Base-by-base conservation (phyloP, 257 asterid species). In the Galeopsis tetrahit region DNA sequence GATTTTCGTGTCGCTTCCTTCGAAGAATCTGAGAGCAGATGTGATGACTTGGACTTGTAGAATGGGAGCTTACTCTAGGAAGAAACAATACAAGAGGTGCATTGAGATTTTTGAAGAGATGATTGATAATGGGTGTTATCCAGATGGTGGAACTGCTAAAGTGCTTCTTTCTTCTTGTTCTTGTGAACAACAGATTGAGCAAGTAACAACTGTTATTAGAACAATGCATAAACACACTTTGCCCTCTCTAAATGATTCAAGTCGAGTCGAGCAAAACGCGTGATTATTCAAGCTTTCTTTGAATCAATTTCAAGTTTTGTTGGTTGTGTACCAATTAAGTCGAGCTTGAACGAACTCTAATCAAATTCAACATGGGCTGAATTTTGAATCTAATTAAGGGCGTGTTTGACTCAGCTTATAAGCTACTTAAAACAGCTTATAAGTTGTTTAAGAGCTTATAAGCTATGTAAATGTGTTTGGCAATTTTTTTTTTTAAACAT, bases 91-190 rank as follows among this genome's bases (percentile, higher is more conserved):
- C 60, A 76, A 40, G 68, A 85, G 75, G 72, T 92, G 98, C 73
- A 48, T 87, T 39, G 90, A 90, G 36, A 86, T 90, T 8, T 90
- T 92, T 28, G 98, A 92, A 75, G 93, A 90, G 63, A 92, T 92
- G 98, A 87, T 92, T 52, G 97, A 92, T 55, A 77, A 68, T 76
- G 95, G 97, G 3, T 87, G 96, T 39, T 80, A 81, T 81, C 96
- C 97, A 1, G 98, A 92, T 75, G 97, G 87, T 3, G 93, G 95
- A 73, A 92, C 98, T 63, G 98, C 92, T 11, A 88, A 78, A 79
- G 97, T 92, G 62, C 77, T 92, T 58, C 92, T 92, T 1, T 79
- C 90, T 34, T 78, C 95, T 55, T 92, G 96, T 63, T 90, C 89
- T 10, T 79, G 75, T 59, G 93, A 92, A 31, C 84, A 87, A 21